Evolutionary conservation across 2,329 filamentous ascomycete genomes (phyloP).

Genomic region (Daldinia eschscholtzii): DNA sequence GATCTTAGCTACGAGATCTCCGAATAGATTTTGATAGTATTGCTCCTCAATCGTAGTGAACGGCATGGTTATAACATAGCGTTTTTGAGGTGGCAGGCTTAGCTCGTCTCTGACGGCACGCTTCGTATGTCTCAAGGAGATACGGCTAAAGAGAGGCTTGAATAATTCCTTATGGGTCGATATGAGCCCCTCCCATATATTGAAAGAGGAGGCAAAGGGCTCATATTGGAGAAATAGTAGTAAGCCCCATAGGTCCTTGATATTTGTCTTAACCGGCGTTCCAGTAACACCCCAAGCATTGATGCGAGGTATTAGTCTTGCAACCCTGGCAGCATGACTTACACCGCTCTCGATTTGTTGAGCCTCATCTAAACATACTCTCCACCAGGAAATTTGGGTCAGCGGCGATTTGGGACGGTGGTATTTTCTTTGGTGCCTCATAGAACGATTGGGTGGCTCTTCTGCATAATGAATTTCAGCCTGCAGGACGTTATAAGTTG

Average conservation of each 20-base stretch:
- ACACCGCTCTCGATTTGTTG: slow-evolving; percentile 95
- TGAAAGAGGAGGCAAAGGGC: slow-evolving; percentile 75
- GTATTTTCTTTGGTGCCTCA: slow-evolving; percentile 75
- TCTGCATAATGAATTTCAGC: slow-evolving; percentile 83
- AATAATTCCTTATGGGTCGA: slow-evolving; percentile 73
- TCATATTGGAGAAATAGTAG: slow-evolving; percentile 84
- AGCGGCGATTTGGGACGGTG: slow-evolving; percentile 79
- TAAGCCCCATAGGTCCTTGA: slow-evolving; percentile 82
- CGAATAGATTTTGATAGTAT: slow-evolving; percentile 82
- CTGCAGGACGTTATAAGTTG: slow-evolving; percentile 78
- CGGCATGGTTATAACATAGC: slow-evolving; percentile 88
- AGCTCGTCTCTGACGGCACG: slow-evolving; percentile 83
- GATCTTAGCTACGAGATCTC: slow-evolving; percentile 78
- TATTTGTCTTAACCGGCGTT: slow-evolving; percentile 85
- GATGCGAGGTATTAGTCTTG: slow-evolving; percentile 81
- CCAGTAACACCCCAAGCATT: slow-evolving; percentile 95
- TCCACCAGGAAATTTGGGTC: slow-evolving; percentile 87
- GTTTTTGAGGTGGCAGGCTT: slow-evolving; percentile 82
- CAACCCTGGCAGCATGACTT: slow-evolving; percentile 84
- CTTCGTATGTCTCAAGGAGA: slow-evolving; percentile 90
- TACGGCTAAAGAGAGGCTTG: slow-evolving; percentile 73
- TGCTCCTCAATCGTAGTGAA: slow-evolving; percentile 93
- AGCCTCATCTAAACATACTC: slow-evolving; percentile 81
- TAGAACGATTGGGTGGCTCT: slow-evolving; percentile 75
- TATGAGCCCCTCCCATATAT: slow-evolving; percentile 77